phyloP scores from a whole-genome alignment of 2,329 filamentous ascomycete species.

The Penicillium sp. region DNA sequence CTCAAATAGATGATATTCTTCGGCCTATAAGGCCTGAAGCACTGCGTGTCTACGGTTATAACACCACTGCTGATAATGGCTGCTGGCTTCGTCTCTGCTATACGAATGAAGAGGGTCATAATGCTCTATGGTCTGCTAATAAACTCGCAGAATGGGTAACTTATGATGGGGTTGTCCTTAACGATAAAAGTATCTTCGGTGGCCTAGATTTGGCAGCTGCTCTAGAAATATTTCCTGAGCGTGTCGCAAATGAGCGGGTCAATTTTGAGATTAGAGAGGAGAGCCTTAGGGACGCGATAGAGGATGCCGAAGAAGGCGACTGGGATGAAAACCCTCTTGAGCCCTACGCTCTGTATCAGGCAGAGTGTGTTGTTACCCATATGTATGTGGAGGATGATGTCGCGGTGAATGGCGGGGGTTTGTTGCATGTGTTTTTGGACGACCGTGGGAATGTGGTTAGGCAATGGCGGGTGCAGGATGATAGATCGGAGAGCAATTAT shows the following conservation, averaged over 20 bases:
- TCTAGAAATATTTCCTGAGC: slow-evolving; percentile 11
- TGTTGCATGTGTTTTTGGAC: slow-evolving; percentile 10
- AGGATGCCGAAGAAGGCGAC: background rate
- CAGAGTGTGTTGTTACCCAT: slow-evolving; percentile 9
- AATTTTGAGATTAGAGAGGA: slow-evolving; percentile 2
- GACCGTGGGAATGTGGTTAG: slow-evolving; percentile 12
- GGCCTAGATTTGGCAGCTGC: slow-evolving; percentile 5
- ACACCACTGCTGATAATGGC: background rate
- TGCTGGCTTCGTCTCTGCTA: slow-evolving; percentile 11
- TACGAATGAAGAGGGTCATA: slow-evolving; percentile 6
- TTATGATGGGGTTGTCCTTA: slow-evolving; percentile 1
- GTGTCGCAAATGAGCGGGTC: slow-evolving; percentile 4
- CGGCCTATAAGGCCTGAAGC: slow-evolving; percentile 7
- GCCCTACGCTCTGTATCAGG: background rate
- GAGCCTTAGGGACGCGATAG: background rate
- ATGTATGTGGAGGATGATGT: slow-evolving; percentile 12
- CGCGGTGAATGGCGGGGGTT: slow-evolving; percentile 1
- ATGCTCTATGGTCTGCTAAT: slow-evolving; percentile 4
- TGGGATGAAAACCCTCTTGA: background rate
- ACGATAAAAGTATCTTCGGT: slow-evolving; percentile 9
- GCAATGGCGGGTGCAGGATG: slow-evolving; percentile 5
- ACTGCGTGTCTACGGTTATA: background rate
- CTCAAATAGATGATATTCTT: slow-evolving; percentile 11
- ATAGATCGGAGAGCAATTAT: slow-evolving; percentile 1
- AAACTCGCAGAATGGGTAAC: background rate